A percentile compares a stretch with the other conserved stretches of the same genome.
phyloP scores from a whole-genome alignment of 768 basidiomycete species.

The Lentinula sp. region DNA sequence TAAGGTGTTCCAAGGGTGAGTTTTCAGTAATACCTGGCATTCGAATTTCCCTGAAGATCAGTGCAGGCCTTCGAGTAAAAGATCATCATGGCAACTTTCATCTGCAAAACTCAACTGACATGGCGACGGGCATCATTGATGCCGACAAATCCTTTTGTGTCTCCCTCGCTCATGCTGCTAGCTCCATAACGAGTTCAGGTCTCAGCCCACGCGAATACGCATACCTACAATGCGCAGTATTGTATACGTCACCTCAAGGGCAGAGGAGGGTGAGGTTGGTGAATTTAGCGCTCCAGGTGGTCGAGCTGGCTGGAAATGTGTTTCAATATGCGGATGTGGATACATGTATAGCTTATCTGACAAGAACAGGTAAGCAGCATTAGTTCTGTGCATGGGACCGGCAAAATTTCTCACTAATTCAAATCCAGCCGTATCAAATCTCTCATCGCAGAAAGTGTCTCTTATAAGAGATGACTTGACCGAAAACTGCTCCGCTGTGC shows the following conservation, averaged over 20 bases:
- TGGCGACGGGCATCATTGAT: conserved; percentile 75
- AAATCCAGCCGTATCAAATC: conserved; percentile 59
- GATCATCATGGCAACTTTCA: conserved; percentile 72
- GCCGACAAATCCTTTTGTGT: conserved; percentile 77
- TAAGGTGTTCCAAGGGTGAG: conserved; percentile 81
- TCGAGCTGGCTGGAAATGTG: conserved; percentile 81
- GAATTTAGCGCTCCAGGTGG: conserved; percentile 82
- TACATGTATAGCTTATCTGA: conserved; percentile 62
- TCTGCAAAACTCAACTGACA: conserved; percentile 59
- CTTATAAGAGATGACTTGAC: conserved; percentile 83
- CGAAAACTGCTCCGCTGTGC: conserved; percentile 72
- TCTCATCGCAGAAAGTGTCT: conserved; percentile 53
- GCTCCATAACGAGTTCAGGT: conserved; percentile 14
- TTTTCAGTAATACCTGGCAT: neutral
- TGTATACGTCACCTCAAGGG: conserved; percentile 78
- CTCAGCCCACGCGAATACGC: conserved; percentile 70
- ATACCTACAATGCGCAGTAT: conserved; percentile 78
- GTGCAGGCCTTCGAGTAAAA: conserved; percentile 54
- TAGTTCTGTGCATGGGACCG: neutral
- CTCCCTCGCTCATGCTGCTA: conserved; percentile 62
- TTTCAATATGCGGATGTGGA: conserved; percentile 93
- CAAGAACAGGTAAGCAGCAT: conserved; percentile 68
- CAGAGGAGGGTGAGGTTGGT: conserved; percentile 77
- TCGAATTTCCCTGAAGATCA: neutral
- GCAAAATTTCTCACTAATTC: neutral